Conservation (phyloP, 2,329 filamentous ascomycete genomes). For the Raffaelea albimanens region DNA sequence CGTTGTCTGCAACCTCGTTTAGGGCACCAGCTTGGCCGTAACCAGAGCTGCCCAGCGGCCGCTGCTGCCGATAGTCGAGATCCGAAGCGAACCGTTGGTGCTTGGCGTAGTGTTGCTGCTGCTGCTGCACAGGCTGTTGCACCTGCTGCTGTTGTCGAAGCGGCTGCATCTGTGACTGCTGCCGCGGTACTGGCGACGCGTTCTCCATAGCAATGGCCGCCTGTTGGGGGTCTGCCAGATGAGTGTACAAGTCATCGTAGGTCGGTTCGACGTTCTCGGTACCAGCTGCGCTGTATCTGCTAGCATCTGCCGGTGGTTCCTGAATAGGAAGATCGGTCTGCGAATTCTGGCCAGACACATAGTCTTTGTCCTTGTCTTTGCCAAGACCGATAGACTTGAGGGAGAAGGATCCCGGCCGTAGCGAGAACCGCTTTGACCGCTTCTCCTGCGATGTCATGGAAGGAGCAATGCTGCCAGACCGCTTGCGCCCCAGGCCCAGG, state of each 20-base stretch:
- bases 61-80: slow-evolving; percentile 3
- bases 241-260: slow-evolving; percentile 22
- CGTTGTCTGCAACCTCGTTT: slow-evolving; percentile 29
- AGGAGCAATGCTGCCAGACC: slow-evolving; percentile 54
- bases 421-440: slow-evolving; percentile 52
- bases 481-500: slow-evolving; percentile 59
- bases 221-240: slow-evolving; percentile 18
- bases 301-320: slow-evolving; percentile 23
- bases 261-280: slow-evolving; percentile 11
- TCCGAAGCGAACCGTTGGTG: slow-evolving; percentile 17
- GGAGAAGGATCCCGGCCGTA: slow-evolving; percentile 56
- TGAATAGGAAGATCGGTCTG: slow-evolving; percentile 46
- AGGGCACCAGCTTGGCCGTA: slow-evolving; percentile 14
- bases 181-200: slow-evolving; percentile 17
- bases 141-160: slow-evolving; percentile 2
- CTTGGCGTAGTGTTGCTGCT: neutral
- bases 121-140: neutral
- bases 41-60: neutral
- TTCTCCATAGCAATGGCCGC: slow-evolving; percentile 7
- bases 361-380: slow-evolving; percentile 33
- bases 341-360: slow-evolving; percentile 37
- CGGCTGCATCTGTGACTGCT: slow-evolving; percentile 6
- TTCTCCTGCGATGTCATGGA: slow-evolving; percentile 49
- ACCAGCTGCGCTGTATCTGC: neutral
- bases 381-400: slow-evolving; percentile 54